A percentile compares a stretch with the other conserved stretches of the same genome.
These are phyloP conservation scores for Hirschioporus abietinus DNA, from an alignment of 768 basidiomycete species.

Conservation along the genomic window DNA sequence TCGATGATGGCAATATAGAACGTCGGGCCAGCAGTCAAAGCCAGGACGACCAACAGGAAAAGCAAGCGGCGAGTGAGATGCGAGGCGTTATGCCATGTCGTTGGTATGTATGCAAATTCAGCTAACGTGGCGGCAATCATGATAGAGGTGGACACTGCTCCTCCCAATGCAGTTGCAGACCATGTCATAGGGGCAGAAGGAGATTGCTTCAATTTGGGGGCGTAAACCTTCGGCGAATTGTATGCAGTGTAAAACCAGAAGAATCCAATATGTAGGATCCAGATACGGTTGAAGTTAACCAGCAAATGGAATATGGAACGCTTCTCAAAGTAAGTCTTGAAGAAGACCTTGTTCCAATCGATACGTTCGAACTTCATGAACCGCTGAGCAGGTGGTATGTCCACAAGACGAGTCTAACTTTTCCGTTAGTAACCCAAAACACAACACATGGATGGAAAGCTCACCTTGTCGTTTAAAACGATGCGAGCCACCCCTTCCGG, in stretches of 20 bases:
- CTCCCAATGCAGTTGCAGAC: constrained; percentile 94
- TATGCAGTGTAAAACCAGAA: constrained; percentile 99
- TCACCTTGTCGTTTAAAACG: constrained; percentile 78
- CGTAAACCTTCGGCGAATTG: constrained; percentile 91
- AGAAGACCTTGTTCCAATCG: constrained; percentile 93
- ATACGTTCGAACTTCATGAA: constrained; percentile 89
- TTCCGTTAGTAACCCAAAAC: constrained; percentile 1
- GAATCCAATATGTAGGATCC: constrained; percentile 91
- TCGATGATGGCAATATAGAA: constrained; percentile 89
- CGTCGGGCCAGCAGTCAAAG: constrained; percentile 88
- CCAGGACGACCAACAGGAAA: constrained; percentile 89
- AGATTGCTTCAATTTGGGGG: constrained; percentile 52
- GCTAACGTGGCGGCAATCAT: constrained; percentile 92
- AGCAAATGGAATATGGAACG: constrained; percentile 89
- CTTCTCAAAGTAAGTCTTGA: constrained; percentile 98
- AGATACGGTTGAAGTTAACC: constrained; percentile 98
- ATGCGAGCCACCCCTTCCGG: constrained; percentile 96
- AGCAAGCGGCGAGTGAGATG: constrained; percentile 91
- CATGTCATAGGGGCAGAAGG: constrained; percentile 90
- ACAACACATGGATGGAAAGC: constrained; percentile 18
- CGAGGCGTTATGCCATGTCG: constrained; percentile 98
- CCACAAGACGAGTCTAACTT: constrained; percentile 82
- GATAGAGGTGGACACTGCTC: constrained; percentile 87
- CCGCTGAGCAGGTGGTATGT: constrained; percentile 86
- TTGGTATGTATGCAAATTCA: constrained; percentile 96